Conservation (phyloP, 1,284 basidiomycete genomes). For the Moniliella sp. region DNA sequence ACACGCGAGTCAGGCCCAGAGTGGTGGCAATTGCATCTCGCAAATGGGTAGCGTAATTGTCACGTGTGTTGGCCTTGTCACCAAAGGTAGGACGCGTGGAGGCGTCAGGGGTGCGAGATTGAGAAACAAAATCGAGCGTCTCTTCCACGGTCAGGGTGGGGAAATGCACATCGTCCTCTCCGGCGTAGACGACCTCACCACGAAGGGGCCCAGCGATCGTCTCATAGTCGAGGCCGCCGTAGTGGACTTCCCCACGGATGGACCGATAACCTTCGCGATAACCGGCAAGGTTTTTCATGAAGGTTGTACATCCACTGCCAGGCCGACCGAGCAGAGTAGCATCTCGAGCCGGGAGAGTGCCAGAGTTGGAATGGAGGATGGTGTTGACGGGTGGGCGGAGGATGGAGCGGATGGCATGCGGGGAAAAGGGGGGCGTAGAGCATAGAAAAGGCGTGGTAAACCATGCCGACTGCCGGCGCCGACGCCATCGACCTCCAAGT, state of each 20-base stretch:
- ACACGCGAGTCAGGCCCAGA: conserved; percentile 19
- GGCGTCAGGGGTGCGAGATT: neutral
- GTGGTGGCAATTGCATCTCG: conserved; percentile 18
- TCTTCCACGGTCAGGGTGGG: conserved; percentile 14
- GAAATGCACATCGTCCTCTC: conserved; percentile 6
- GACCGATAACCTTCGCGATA: conserved; percentile 21
- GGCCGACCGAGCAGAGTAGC: conserved; percentile 24
- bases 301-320: conserved; percentile 19
- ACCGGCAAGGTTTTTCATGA: conserved; percentile 20
- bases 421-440: conserved; percentile 7
- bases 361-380: conserved; percentile 15
- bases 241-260: conserved; percentile 13
- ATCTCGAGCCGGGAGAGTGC: conserved; percentile 24
- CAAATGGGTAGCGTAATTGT: conserved; percentile 7
- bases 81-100: conserved; percentile 1
- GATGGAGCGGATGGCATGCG: conserved; percentile 2
- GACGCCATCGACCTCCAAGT: conserved; percentile 15
- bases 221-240: conserved; percentile 16
- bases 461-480: conserved; percentile 13
- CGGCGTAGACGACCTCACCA: conserved; percentile 7
- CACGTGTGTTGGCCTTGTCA: conserved; percentile 1
- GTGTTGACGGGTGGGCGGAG: conserved; percentile 13
- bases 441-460: conserved; percentile 8
- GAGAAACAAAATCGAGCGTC: conserved; percentile 17
- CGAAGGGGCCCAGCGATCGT: conserved; percentile 13